phyloP scores from a whole-genome alignment of 306 rosid genomes.

The Castanopsis chinensis region DNA sequence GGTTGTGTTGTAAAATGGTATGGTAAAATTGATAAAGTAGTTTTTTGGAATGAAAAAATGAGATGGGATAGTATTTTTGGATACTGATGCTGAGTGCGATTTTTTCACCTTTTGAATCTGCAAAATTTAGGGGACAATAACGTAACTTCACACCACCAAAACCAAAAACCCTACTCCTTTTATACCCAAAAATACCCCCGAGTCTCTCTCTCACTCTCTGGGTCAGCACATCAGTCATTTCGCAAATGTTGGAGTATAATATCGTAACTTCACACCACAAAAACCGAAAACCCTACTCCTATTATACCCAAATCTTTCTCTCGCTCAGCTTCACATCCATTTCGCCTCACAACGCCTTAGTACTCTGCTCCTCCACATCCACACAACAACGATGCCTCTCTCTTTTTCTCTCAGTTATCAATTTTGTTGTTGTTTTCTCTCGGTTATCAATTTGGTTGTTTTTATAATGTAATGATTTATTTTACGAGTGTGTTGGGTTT shows the following conservation, averaged over 20 bases:
- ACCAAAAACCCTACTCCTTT: neutral
- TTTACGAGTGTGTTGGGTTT: neutral
- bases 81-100: too few species aligned
- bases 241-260: neutral
- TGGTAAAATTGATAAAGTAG: too few species aligned
- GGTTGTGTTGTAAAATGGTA: too few species aligned
- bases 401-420: neutral
- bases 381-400: neutral
- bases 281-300: neutral
- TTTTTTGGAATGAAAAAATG: too few species aligned
- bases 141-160: neutral
- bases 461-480: neutral
- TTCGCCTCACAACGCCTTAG: too few species aligned
- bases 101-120: too few species aligned
- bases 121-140: neutral
- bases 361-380: neutral
- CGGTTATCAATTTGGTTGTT: neutral
- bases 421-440: neutral
- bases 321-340: neutral
- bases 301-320: neutral
- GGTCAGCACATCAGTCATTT: neutral
- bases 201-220: neutral
- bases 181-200: too few species aligned
- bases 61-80: too few species aligned
- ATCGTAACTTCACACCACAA: neutral